A percentile compares a stretch with the other conserved stretches of the same genome.
These are phyloP conservation scores for Epipyxis sp. DNA, from an alignment of 108 stramenopile genomes.

Conservation along the genomic window DNA sequence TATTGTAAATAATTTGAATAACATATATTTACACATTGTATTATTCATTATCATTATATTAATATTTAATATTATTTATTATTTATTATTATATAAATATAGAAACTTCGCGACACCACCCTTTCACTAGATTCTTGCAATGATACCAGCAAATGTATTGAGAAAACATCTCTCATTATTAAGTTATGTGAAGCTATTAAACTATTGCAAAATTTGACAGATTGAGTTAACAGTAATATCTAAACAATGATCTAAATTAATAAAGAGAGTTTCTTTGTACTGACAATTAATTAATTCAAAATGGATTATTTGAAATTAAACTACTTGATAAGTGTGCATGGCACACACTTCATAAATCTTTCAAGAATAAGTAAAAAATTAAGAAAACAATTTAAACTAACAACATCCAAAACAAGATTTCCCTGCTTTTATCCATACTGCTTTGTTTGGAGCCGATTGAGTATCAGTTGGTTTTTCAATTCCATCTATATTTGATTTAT, in stretches of 20 bases:
- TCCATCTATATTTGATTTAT: not conserved
- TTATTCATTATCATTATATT: too few relatives aligned
- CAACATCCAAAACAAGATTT: not conserved
- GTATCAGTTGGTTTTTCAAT: not conserved
- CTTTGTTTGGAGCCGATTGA: not conserved
- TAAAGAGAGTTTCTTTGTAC: not conserved
- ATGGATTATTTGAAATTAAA: not conserved
- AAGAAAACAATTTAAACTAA: not conserved
- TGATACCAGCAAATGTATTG: too few relatives aligned
- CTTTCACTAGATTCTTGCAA: too few relatives aligned
- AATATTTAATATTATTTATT: too few relatives aligned
- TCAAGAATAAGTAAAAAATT: not conserved
- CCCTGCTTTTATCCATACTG: slow-evolving; percentile 2
- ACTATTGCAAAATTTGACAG: too few relatives aligned
- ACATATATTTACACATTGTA: too few relatives aligned
- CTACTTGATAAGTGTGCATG: not conserved
- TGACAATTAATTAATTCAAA: not conserved
- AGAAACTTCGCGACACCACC: too few relatives aligned
- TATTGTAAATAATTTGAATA: too few relatives aligned
- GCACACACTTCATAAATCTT: not conserved
- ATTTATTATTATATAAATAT: too few relatives aligned
- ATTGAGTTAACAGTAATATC: too few relatives aligned
- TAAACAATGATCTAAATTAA: not conserved
- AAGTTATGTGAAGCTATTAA: too few relatives aligned
- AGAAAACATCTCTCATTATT: too few relatives aligned